Evolutionary conservation across 768 basidiomycete species (phyloP), one percentile per base, ranked within the genome.

Genomic region (Suillus variegatus): DNA sequence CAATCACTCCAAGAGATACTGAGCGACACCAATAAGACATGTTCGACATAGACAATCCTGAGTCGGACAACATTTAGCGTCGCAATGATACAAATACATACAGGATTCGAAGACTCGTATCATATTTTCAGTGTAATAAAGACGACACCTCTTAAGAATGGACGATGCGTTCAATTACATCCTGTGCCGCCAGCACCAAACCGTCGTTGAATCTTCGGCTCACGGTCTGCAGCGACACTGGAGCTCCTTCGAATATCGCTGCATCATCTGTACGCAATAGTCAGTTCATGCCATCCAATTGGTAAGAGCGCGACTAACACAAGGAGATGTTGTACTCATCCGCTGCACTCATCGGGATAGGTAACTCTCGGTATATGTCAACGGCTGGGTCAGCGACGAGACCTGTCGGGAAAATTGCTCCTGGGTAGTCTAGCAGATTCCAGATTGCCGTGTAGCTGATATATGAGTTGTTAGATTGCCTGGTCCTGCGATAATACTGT

Each of bases 391-490:
- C 72, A 54, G 64, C 67, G 22, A 65, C 49, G 28, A 77, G 73
- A 20, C 82, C 81, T 22, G 79, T 80, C 9, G 82, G 84, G 72
- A 84, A 80, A 5, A 82, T 78, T 3, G 76, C 78, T 1, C 77
- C 76, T 0, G 83, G 78, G 61, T 79, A 83, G 69, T 85, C 83
- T 16, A 78, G 70, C 18, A 84, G 67, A 64, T 85, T 85, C 75
- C 78, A 81, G 28, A 80, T 68, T 12, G 73, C 76, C 0, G 82
- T 81, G 63, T 82, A 83, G 8, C 79, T 79, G 47, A 22, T 6
- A 35, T 16, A 75, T 66, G 12, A 79, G 65, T 51, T 82, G 81
- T 71, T 73, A 79, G 46, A 77, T 64, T 12, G 68, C 73, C 1
- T 80, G 80, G 65, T 25, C 73, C 73, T 52, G 18, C 13, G 32